Base-by-base conservation (phyloP, 2,329 filamentous ascomycete species). In the Hyphodiscus sp. region DNA sequence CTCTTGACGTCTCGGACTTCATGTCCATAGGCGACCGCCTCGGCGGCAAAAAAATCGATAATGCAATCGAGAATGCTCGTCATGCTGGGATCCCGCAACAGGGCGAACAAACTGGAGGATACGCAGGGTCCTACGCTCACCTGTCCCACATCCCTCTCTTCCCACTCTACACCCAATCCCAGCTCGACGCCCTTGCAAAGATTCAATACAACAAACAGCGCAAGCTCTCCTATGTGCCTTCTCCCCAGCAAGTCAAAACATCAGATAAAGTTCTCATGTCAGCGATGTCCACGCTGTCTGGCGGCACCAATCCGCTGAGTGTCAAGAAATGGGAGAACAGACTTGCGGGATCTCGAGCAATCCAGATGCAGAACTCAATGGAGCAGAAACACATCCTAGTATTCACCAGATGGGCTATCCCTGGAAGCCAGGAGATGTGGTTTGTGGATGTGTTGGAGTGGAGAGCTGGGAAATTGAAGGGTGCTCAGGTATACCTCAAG, bases 121-220 rank as follows among this genome's bases (percentile, higher is more conserved):
- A 30, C 20, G 23, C 47, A 1, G 18, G 33, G 4, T 4, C 30
- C 19, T 43, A 23, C 20, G 5, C 10, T n/a, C 33, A 43, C 38
- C 47, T 49, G 20, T 50, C 48, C 23, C 48, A 50, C 26, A 29
- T 50, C 38, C 48, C 48, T 5, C 20, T 50, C 2, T 50, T 50
- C 16, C 38, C 48, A 15, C 20, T 50, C 41, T 44, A 50, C 20
- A 33, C 30, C 48, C 13, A 2, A 2, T 1, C 2, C 16, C 29
- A 33, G 13, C 29, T 33, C 29, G 13, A 33, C 13, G 29, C 29
- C 7, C 29, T 33, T 13, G 29, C 29, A 33, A 33, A 33, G 13
- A 33, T 33, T 8, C 29, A 33, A 13, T 7, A 33, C 7, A 33
- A 13, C 7, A 33, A 33, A 33, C 7, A 33, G 29, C 29, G 29